Evolutionary conservation across 2,329 filamentous ascomycete genomes (phyloP), one percentile per base, ranked within the genome.

Genomic region (Botrytis byssoidea): DNA sequence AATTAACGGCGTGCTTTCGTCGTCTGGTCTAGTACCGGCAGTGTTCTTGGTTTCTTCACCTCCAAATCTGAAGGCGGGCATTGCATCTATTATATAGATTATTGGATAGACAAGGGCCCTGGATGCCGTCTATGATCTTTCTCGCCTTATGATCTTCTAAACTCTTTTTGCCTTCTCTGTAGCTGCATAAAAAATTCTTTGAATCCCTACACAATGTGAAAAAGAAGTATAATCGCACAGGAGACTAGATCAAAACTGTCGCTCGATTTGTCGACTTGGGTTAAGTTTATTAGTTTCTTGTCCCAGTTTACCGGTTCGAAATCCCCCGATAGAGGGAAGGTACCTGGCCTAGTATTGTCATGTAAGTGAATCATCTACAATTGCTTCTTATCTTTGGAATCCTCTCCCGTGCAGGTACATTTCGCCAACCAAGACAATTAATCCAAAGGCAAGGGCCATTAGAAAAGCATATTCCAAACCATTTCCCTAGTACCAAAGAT

Each of bases 1-100:
- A 69, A 69, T 57, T 8, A 69, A 69, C n/a, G 66, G 66, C 18
- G 66, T 69, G 48, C 18, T 32, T 69, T 69, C 66, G 66, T 69
- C 37, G 25, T 42, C 48, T 57, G 20, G 37, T 57, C 35, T 37
- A 69, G 48, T 32, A 57, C 66, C 18, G 66, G 48, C 40, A 57
- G 48, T 9, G 37, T 42, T 42, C 18, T 48, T 57, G 25, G 18
- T 9, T 18, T 35, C 48, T 42, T 32, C 48, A 8, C 37, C n/a
- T 59, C n/a, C 66, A 32, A 57, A 59, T 10, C 32, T 57, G 66
- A 57, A 69, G 66, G 35, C 35, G 66, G 66, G n/a, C 66, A 69
- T 69, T 57, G 29, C 37, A 37, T 69, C 48, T 57, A 42, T 57
- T 69, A 44, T 69, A 59, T 69, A 69, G 48, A 69, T 57, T 57